Evolutionary conservation across 768 basidiomycete species (phyloP).

Genomic region (Auricularia sp.): DNA sequence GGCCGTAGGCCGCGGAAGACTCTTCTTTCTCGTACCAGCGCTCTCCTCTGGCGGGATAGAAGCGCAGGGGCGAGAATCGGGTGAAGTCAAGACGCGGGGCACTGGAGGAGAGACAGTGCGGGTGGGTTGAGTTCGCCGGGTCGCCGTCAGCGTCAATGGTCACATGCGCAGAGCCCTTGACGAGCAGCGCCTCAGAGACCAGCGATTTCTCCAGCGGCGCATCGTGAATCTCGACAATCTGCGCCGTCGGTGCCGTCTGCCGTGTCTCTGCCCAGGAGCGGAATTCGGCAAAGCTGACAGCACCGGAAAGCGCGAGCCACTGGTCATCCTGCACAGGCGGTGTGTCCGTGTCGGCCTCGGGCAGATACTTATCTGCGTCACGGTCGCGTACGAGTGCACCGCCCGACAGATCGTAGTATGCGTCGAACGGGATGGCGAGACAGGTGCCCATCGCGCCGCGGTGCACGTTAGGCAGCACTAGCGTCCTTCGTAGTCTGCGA

Average conservation of each 20-base stretch:
- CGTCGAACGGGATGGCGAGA: constrained; percentile 36
- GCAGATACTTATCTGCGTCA: background rate
- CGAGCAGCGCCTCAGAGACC: constrained; percentile 12
- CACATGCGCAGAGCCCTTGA: constrained; percentile 8
- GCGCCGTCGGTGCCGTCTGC: constrained; percentile 22
- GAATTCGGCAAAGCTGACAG: constrained; percentile 31
- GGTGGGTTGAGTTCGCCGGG: constrained; percentile 14
- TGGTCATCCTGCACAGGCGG: constrained; percentile 4
- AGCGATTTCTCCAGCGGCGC: constrained; percentile 13
- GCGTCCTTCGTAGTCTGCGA: constrained; percentile 38
- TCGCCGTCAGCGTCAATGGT: constrained; percentile 13
- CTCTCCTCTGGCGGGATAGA: constrained; percentile 17
- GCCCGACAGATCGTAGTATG: constrained; percentile 37
- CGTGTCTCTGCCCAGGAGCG: constrained; percentile 26
- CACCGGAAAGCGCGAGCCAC: constrained; percentile 11
- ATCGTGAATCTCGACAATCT: constrained; percentile 28
- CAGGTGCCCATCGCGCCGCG: constrained; percentile 46
- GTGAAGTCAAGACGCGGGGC: constrained; percentile 15
- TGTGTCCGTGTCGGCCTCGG: background rate
- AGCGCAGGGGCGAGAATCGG: constrained; percentile 13
- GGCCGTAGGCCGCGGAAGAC: constrained; percentile 1
- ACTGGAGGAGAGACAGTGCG: constrained; percentile 17
- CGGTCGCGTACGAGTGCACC: constrained; percentile 6
- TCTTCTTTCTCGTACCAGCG: constrained; percentile 16
- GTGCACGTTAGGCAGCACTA: constrained; percentile 53